Evolutionary conservation across 306 rosid species (phyloP).

Genomic region (Abrus precatorius): DNA sequence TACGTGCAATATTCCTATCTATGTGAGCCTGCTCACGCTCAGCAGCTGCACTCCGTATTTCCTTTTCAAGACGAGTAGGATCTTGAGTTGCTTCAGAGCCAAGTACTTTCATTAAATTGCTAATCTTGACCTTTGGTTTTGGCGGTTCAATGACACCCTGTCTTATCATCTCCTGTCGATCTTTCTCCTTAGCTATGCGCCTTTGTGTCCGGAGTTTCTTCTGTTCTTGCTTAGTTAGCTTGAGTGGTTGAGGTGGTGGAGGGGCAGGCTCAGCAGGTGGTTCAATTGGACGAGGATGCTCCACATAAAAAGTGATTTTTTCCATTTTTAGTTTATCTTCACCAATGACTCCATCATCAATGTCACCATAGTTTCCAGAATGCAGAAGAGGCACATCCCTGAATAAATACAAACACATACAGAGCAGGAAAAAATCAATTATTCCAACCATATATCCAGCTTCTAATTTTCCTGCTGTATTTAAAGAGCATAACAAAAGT

Average conservation of each 20-base stretch:
- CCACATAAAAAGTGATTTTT: conserved; percentile 78
- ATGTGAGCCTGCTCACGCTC: conserved; percentile 99
- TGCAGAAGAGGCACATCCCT: conserved; percentile 83
- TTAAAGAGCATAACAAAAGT: neutral
- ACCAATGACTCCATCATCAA: conserved; percentile 53
- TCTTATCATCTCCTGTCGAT: conserved; percentile 93
- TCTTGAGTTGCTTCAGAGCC: conserved; percentile 99
- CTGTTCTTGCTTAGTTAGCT: conserved; percentile 95
- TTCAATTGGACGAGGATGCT: conserved; percentile 97
- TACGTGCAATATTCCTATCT: conserved; percentile 95
- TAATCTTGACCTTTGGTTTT: conserved; percentile 92
- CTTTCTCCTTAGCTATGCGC: conserved; percentile 92
- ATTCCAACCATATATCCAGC: neutral
- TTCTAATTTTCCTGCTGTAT: neutral
- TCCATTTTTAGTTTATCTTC: conserved; percentile 73
- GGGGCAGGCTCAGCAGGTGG: conserved; percentile 98
- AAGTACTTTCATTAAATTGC: conserved; percentile 93
- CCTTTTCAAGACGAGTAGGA: conserved; percentile 94
- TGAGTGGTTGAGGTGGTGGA: conserved; percentile 98
- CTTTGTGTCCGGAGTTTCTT: conserved; percentile 94
- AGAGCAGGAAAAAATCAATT: neutral
- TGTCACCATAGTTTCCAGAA: conserved; percentile 70
- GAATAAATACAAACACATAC: conserved; percentile 29
- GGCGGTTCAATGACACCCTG: conserved; percentile 98
- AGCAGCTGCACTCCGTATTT: conserved; percentile 94